These are phyloP conservation scores for Amaranthus hypochondriacus DNA, from an alignment of 148 eudicot species.

Conservation along the genomic window DNA sequence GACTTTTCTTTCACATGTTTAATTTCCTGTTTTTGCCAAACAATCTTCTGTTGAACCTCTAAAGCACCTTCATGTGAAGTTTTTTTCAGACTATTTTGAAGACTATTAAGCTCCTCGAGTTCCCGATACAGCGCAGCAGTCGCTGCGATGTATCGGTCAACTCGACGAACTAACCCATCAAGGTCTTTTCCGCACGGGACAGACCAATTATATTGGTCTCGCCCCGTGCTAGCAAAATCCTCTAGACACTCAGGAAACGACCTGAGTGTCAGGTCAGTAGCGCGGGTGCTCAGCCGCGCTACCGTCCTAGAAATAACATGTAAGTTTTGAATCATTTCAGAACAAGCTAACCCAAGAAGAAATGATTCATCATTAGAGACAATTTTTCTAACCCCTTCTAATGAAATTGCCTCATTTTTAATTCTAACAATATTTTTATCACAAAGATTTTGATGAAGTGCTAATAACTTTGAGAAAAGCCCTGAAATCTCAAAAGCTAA, in stretches of 20 bases:
- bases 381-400: constrained; percentile 67
- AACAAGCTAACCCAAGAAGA: constrained; percentile 60
- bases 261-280: constrained; percentile 45
- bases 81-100: constrained; percentile 8
- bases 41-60: constrained; percentile 57
- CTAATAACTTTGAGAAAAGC: constrained; percentile 60
- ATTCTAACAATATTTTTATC: constrained; percentile 48
- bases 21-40: constrained; percentile 64
- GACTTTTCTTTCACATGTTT: constrained; percentile 62
- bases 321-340: constrained; percentile 57
- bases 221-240: constrained; percentile 61
- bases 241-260: constrained; percentile 37
- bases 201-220: constrained; percentile 53
- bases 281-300: constrained; percentile 34
- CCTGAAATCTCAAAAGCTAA: constrained; percentile 69
- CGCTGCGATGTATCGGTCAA: constrained; percentile 41
- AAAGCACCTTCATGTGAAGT: constrained; percentile 26
- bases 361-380: constrained; percentile 75
- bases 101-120: constrained; percentile 53
- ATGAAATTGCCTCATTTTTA: constrained; percentile 38
- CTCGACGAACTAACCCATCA: constrained; percentile 44
- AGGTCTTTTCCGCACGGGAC: constrained; percentile 48
- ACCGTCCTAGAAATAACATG: constrained; percentile 38
- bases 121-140: constrained; percentile 58
- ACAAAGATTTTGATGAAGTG: constrained; percentile 66